Percentiles rank a stretch among this genome's conserved stretches.
These are phyloP conservation scores for Endotrypanum monterogeii DNA, from an alignment of 208 protist genomes.

Conservation along the genomic window DNA sequence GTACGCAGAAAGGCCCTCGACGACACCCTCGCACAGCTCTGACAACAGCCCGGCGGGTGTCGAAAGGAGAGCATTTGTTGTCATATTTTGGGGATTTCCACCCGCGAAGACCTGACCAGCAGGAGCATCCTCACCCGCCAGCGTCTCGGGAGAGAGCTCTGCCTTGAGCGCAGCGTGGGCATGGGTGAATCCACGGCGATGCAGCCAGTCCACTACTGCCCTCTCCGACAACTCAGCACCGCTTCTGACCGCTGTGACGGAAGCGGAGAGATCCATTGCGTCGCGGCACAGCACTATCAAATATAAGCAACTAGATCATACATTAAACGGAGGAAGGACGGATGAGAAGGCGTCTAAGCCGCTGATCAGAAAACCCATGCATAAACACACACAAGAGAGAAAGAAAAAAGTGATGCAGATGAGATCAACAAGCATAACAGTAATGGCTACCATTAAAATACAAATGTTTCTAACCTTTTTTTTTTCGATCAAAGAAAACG, in stretches of 20 bases:
- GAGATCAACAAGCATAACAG: neutral
- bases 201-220: slow-evolving; percentile 18
- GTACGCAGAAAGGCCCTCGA: slow-evolving; percentile 25
- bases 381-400: too few species aligned
- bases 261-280: neutral
- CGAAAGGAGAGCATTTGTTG: too few species aligned
- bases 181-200: neutral
- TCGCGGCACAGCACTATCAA: neutral
- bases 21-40: slow-evolving; percentile 13
- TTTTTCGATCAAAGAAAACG: neutral
- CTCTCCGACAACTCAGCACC: slow-evolving; percentile 8
- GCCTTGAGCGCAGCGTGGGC: slow-evolving; percentile 1
- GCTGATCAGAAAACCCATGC: too few species aligned
- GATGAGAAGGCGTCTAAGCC: too few species aligned
- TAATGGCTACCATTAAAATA: too few species aligned
- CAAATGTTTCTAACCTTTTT: too few species aligned
- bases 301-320: neutral
- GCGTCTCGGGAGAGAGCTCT: neutral
- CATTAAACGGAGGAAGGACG: neutral
- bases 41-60: neutral
- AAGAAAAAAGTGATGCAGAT: neutral
- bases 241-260: neutral
- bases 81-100: neutral
- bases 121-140: neutral
- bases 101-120: neutral